A percentile compares a stretch with the other conserved stretches of the same genome.
phyloP scores from a whole-genome alignment of 345 rosid species.

The Linum usitatissimum region DNA sequence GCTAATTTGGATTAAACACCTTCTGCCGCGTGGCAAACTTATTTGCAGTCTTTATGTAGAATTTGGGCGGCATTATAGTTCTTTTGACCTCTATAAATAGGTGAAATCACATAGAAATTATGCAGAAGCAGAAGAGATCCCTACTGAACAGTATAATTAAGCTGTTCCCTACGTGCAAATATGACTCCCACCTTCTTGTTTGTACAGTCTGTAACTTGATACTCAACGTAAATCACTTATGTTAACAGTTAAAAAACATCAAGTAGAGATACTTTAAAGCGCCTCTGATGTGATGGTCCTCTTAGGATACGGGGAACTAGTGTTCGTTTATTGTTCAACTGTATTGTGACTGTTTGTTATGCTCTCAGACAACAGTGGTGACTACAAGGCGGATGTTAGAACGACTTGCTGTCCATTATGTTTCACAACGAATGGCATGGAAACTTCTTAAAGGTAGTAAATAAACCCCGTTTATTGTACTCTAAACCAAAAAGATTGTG shows the following conservation, averaged over 20 bases:
- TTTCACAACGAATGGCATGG: constrained; percentile 90
- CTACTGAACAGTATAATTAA: not conserved
- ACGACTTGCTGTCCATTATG: constrained; percentile 72
- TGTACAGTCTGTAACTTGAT: not conserved
- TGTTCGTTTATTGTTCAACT: not conserved
- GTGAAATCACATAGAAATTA: not conserved
- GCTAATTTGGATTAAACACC: not conserved
- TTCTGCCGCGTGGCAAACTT: not conserved
- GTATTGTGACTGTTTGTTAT: not conserved
- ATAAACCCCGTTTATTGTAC: constrained; percentile 2
- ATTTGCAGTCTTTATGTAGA: not conserved
- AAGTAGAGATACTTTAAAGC: no score
- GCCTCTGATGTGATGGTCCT: no score
- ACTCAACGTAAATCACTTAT: not conserved
- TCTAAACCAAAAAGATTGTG: not conserved
- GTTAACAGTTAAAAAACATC: no score
- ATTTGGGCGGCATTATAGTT: not conserved
- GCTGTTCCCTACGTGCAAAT: not conserved
- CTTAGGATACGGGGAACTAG: not conserved
- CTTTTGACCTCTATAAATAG: not conserved
- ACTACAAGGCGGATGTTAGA: constrained; percentile 82
- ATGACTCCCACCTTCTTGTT: not conserved
- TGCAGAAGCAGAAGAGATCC: not conserved
- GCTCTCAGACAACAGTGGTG: constrained; percentile 60
- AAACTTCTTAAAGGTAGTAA: constrained; percentile 85